Percentiles rank a stretch among this genome's conserved stretches.
These are phyloP conservation scores for Geotrichum australiense DNA, from an alignment of 1,139 yeast genomes.

Conservation along the genomic window DNA sequence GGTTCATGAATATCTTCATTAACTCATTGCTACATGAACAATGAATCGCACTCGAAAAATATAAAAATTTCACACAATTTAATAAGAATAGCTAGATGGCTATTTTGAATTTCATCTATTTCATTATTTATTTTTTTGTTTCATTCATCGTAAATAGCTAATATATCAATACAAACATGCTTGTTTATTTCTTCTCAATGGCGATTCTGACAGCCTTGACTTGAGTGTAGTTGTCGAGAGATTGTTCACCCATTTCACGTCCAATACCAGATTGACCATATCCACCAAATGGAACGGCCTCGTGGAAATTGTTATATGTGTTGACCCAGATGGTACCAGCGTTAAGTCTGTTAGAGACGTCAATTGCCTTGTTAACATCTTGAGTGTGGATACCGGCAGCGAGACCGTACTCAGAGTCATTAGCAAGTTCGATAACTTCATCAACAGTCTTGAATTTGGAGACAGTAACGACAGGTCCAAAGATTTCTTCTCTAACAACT, in stretches of 20 bases:
- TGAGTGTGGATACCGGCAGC: constrained; percentile 78
- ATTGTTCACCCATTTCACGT: constrained; percentile 79
- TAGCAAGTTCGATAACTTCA: constrained; percentile 60
- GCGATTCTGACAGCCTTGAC: constrained; percentile 54
- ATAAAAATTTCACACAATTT: too few relatives aligned
- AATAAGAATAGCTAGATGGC: too few relatives aligned
- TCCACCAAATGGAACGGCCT: constrained; percentile 75
- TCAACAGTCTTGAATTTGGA: constrained; percentile 63
- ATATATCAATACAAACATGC: too few relatives aligned
- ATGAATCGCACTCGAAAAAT: too few relatives aligned
- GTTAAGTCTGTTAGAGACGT: constrained; percentile 56
- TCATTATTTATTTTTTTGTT: too few relatives aligned
- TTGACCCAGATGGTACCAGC: constrained; percentile 83
- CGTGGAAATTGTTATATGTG: constrained; percentile 79
- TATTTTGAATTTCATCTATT: too few relatives aligned
- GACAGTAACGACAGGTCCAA: constrained; percentile 74
- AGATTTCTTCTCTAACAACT: constrained; percentile 71
- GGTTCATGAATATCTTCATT: too few relatives aligned
- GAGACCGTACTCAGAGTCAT: constrained; percentile 66
- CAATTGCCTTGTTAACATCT: constrained; percentile 49
- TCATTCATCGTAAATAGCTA: too few relatives aligned
- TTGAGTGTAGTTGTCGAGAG: constrained; percentile 77
- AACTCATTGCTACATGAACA: too few relatives aligned
- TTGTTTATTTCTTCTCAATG: constrained; percentile 15
- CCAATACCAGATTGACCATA: constrained; percentile 85